Evolutionary conservation across 495 filamentous ascomycete genomes (phyloP), one percentile per base, ranked within the genome.

Genomic region (Pseudoneurospora amorphoporcata): DNA sequence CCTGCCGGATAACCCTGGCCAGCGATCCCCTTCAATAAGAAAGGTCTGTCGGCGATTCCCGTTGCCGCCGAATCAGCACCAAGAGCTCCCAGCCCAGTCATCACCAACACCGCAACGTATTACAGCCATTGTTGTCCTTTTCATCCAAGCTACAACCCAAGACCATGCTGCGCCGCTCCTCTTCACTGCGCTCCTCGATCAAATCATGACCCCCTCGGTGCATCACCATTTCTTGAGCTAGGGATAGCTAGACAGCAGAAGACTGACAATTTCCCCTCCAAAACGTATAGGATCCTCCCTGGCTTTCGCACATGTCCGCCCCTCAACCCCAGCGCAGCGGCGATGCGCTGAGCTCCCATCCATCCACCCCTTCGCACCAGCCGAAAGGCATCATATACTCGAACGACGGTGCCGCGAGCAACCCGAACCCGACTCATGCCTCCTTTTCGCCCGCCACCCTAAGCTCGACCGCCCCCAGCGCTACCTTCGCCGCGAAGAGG

Each of bases 401-500:
- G 42, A 76, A 74, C 75, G 77, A 80, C 77, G 76, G 71, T 73
- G 45, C 77, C 68, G 73, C 47, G 17, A 74, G 70, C 77, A 75
- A 72, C n/a, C 75, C 73, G 75, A 76, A 78, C 69, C 73, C 77
- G 68, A 81, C 80, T 29, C 80, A 79, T 71, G 79, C 81, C 58
- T 69, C 77, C 72, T 99, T 99, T 84, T 93, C 95, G 37, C 94
- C 95, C 39, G 86, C 88, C 29, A 93, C 92, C 65, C 86, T 92
- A 69, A 89, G 90, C 86, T 89, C 78, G 68, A 76, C 80, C 39
- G 41, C 79, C 61, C 73, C 78, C 65, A 80, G 77, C 70, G 87
- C 87, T 16, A 88, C 91, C 35, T 84, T 91, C 69, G 89, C 89
- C 32, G 90, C 90, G 43, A 90, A 91, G 76, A 89, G 93, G 72